Base-by-base conservation (phyloP, 257 asterid species). In the Fraxinus anomala region DNA sequence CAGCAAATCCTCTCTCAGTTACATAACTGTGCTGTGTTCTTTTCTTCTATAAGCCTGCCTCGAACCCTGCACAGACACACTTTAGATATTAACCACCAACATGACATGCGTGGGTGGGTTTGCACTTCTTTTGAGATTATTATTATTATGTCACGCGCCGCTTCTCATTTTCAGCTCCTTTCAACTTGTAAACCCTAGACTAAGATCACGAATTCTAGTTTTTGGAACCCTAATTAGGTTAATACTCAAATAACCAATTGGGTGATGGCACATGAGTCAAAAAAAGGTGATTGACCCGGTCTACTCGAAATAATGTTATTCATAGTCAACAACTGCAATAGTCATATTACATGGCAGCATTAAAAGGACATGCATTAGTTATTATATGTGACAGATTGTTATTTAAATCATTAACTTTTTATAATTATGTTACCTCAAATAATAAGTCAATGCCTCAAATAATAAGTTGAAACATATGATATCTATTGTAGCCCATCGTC, bases 1-100 rank as follows among this genome's bases (percentile, higher is more conserved):
- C 56, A 47, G 68, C 68, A 61, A 61, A 63, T 24, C 69, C 34
- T 63, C 34, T 11, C 69, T 63, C 69, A 63, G 69, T 63, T 63
- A 63, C 34, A 24, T 63, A 34, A 19, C 36, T 23, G 69, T 63
- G 14, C 14, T 10, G 6, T 61, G 21, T 23, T 23, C 17, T 63
- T 56, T n/a, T 59, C 28, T 56, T 59, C 67, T 19, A 17, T 49
- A 49, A n/a, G 23, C 23, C 17, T 21, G 65, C 65, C 67, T 59
- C 67, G 67, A 59, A 59, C 69, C 26, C 17, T 63, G 69, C 69
- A 23, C 34, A 63, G 24, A 59, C 30, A 59, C 68, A 59, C 31
- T 54, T 21, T 42, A 11, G 49, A 17, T 54, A 4, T 54, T n/a
- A 63, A 63, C 69, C 30, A 24, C 33, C 33, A 24, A 9, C 69